Conservation (phyloP, 352 stramenopile species). For the Phytopythium delawarense region DNA sequence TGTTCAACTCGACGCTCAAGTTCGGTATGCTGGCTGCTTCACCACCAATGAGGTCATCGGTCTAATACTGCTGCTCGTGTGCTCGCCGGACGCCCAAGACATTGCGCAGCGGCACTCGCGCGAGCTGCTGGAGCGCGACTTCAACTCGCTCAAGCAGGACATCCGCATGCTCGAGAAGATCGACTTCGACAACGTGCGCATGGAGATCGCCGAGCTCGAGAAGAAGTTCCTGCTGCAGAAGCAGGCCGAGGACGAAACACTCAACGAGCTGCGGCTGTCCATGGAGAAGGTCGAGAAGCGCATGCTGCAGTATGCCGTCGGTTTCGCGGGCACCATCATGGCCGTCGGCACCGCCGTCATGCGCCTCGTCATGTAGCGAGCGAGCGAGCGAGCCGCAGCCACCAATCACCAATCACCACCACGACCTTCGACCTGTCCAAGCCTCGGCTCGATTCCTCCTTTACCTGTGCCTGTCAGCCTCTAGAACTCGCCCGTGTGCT, state of each 20-base stretch:
- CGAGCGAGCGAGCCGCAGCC: not conserved
- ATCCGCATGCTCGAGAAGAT: slow-evolving; percentile 90
- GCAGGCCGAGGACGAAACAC: slow-evolving; percentile 82
- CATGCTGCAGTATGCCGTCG: slow-evolving; percentile 85
- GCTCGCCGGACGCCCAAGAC: slow-evolving; percentile 25
- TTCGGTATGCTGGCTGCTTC: slow-evolving; percentile 43
- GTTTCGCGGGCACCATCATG: slow-evolving; percentile 87
- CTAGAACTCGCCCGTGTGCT: slow-evolving; percentile 37
- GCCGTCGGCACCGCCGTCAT: slow-evolving; percentile 72
- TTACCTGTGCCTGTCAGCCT: not conserved
- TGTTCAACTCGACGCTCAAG: slow-evolving; percentile 89
- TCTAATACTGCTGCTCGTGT: not conserved
- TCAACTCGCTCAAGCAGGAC: slow-evolving; percentile 88
- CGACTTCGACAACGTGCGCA: slow-evolving; percentile 87
- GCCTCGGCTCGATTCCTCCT: not conserved
- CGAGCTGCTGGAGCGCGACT: slow-evolving; percentile 85
- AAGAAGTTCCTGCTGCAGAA: slow-evolving; percentile 90
- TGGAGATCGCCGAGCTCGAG: slow-evolving; percentile 84
- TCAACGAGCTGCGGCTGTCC: slow-evolving; percentile 82
- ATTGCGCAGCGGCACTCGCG: slow-evolving; percentile 87
- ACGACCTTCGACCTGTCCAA: not conserved
- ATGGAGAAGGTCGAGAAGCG: slow-evolving; percentile 90
- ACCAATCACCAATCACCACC: not conserved
- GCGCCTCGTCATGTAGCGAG: slow-evolving; percentile 60
- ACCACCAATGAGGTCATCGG: not conserved